Conservation (phyloP, 129 eudicot genomes). For the Dittrichia graveolens region DNA sequence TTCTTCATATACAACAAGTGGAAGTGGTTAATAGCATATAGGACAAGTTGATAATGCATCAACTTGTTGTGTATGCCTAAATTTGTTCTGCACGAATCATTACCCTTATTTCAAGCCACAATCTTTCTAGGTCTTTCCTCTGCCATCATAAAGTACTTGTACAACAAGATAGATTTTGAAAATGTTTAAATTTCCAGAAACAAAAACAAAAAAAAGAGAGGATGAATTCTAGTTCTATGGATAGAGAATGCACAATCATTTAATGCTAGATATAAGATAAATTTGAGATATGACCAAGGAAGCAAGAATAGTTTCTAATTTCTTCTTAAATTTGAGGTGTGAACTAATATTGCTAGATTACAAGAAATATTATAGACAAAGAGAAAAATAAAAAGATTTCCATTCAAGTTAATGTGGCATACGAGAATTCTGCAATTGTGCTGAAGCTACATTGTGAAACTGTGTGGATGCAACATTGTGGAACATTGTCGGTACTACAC, state of each 20-base stretch:
- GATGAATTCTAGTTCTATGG: background rate
- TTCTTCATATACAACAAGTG: too few relatives aligned
- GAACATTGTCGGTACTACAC: slow-evolving; percentile 49
- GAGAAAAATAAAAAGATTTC: background rate
- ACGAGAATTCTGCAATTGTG: slow-evolving; percentile 45
- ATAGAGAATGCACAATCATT: slow-evolving; percentile 7
- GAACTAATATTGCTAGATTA: slow-evolving; percentile 24
- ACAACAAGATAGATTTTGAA: slow-evolving; percentile 21
- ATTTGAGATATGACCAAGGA: background rate
- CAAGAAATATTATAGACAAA: slow-evolving; percentile 26
- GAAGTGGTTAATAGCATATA: too few relatives aligned
- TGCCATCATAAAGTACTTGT: slow-evolving; percentile 15
- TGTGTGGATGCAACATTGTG: slow-evolving; percentile 49
- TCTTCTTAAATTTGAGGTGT: slow-evolving; percentile 24
- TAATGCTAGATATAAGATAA: background rate
- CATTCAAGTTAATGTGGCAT: slow-evolving; percentile 40
- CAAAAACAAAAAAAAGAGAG: background rate
- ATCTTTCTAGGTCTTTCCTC: slow-evolving; percentile 14
- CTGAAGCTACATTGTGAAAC: slow-evolving; percentile 46
- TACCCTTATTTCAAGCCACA: slow-evolving; percentile 17
- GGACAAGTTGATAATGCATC: too few relatives aligned
- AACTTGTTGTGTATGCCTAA: too few relatives aligned
- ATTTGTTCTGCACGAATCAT: too few relatives aligned
- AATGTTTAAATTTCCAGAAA: slow-evolving; percentile 6
- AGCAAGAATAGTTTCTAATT: slow-evolving; percentile 15